Percentiles rank a stretch among this genome's conserved stretches.
phyloP scores from a whole-genome alignment of 305 asterid genomes.

The Fraxinus greggii region DNA sequence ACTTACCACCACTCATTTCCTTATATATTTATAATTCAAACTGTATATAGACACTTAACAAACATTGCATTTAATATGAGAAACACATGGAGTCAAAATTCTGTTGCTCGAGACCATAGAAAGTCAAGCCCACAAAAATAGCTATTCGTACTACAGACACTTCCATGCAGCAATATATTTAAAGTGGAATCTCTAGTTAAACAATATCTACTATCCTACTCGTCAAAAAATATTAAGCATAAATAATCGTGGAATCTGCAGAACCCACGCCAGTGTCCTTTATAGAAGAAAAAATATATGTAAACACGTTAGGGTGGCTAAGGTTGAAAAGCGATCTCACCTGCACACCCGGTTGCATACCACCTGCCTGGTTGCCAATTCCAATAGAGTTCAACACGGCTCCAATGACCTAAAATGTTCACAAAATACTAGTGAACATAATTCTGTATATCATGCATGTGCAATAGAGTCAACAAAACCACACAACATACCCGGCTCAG shows the following conservation, averaged over 20 bases:
- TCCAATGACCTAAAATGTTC: constrained; percentile 63
- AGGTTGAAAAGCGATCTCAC: constrained; percentile 29
- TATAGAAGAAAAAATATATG: not conserved
- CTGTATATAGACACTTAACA: too few relatives aligned
- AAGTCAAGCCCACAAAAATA: not conserved
- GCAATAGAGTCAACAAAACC: not conserved
- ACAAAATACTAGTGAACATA: constrained; percentile 1
- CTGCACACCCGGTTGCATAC: constrained; percentile 55
- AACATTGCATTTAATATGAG: not conserved
- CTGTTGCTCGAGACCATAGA: not conserved
- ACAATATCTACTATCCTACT: not conserved
- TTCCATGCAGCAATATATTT: not conserved
- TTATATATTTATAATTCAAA: too few relatives aligned
- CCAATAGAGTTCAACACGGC: constrained; percentile 76
- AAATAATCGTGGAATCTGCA: not conserved
- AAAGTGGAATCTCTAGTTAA: not conserved
- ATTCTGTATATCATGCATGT: constrained; percentile 7
- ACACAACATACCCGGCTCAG: constrained; percentile 59
- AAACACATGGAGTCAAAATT: not conserved
- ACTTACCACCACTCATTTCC: not conserved
- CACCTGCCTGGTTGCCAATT: constrained; percentile 55
- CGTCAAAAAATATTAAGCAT: not conserved
- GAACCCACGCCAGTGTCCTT: not conserved
- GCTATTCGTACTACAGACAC: not conserved
- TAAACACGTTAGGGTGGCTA: not conserved